phyloP scores from a whole-genome alignment of 2,329 filamentous ascomycete genomes.

The Beauveria sp. region DNA sequence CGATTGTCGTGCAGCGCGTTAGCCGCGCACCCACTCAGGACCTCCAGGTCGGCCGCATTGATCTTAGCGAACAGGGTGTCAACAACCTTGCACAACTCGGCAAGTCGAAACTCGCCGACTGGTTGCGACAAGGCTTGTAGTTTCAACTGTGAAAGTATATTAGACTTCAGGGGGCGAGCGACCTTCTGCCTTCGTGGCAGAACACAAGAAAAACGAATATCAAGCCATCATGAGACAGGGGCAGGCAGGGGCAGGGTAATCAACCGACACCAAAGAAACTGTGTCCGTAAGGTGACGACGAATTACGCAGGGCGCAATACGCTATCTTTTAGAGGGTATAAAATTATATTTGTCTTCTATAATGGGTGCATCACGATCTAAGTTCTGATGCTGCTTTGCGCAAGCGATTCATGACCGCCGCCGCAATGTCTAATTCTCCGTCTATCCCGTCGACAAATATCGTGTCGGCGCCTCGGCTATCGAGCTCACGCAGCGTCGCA shows the following conservation, averaged over 20 bases:
- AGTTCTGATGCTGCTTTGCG: slow-evolving; percentile 66
- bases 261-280: neutral
- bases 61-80: slow-evolving; percentile 90
- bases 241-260: neutral
- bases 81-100: slow-evolving; percentile 92
- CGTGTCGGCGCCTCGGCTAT: slow-evolving; percentile 67
- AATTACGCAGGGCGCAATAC: neutral
- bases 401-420: slow-evolving; percentile 78
- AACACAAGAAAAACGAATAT: slow-evolving; percentile 1
- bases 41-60: slow-evolving; percentile 86
- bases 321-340: slow-evolving; percentile 15
- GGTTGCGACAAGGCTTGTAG: slow-evolving; percentile 77
- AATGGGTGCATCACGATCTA: slow-evolving; percentile 35
- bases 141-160: neutral
- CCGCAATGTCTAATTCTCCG: slow-evolving; percentile 72
- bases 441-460: slow-evolving; percentile 89
- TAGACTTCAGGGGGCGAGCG: neutral
- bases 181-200: neutral
- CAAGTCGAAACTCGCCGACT: slow-evolving; percentile 83
- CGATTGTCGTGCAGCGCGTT: slow-evolving; percentile 85
- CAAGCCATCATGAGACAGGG: neutral
- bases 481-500: slow-evolving; percentile 76
- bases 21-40: slow-evolving; percentile 88
- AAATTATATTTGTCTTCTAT: slow-evolving; percentile 20
- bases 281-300: neutral